Evolutionary conservation across 2,329 filamentous ascomycete species (phyloP), one percentile per base, ranked within the genome.

Genomic region (Ceratocystis destructans): DNA sequence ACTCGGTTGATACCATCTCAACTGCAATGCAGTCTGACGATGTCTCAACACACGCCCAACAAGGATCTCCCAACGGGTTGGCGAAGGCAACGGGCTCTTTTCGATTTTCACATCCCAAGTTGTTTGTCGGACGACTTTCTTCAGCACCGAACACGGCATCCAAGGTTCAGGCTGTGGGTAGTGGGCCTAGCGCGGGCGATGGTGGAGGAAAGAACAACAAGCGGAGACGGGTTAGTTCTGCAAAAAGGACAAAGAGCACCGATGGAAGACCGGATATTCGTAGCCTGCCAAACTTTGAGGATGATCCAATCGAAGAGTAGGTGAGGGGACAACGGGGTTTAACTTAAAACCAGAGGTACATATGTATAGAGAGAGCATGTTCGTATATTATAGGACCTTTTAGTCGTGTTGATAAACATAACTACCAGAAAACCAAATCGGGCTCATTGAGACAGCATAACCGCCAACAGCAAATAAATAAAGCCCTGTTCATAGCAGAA

Each of bases 241-340:
- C 15, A 3, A 45, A 55, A 53, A 55, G 57, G 15, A 62, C 25
- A n/a, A 67, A 61, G 59, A 59, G 44, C 10, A 55, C 22, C 5
- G 64, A 64, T 22, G 48, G 61, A 6, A 62, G 64, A 20, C 44
- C 48, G 41, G 61, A 68, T 57, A 68, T 68, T 37, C 66, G 66
- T n/a, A 59, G 59, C 57, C 31, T 65, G 17, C 66, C 64, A 20
- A 61, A 68, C n/a, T 68, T 63, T 48, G 48, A 65, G 17, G 64
- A 61, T 20, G 59, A 63, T 59, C 63, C 59, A 17, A 64, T 68
- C 3, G 64, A 68, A 22, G 63, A 68, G 33, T 31, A 50, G 62
- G 15, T 53, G 48, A 15, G 48, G 7, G 5, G 1, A 53, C n/a
- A 25, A 25, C 15, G 15, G 20, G 5, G 48, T 53, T 28, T 25